Percentiles rank a stretch among this genome's conserved stretches.
These are phyloP conservation scores for Puccinia polysora DNA, from an alignment of 1,284 basidiomycete genomes.

Conservation along the genomic window DNA sequence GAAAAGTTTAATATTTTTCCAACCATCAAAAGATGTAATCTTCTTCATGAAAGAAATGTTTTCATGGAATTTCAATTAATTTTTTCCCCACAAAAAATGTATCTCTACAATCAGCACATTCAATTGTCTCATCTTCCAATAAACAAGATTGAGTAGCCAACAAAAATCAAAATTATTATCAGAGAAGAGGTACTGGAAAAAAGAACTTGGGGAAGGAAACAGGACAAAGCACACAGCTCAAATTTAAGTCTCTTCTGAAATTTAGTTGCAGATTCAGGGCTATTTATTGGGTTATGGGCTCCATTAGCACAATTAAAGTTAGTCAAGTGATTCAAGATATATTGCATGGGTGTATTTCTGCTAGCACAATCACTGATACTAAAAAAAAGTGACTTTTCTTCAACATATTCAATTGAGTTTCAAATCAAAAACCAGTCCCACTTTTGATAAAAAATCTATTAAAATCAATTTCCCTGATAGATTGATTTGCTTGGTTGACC, in stretches of 20 bases:
- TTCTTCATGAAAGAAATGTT: conserved; percentile 69
- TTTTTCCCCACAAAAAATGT: conserved; percentile 46
- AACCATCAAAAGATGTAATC: conserved; percentile 78
- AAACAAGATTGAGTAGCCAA: conserved; percentile 33
- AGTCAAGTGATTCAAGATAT: conserved; percentile 71
- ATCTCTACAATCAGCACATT: conserved; percentile 52
- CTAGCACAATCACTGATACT: conserved; percentile 35
- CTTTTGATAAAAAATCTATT: conserved; percentile 34
- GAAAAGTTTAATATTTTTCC: conserved; percentile 74
- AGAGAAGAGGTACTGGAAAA: background rate
- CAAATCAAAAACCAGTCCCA: conserved; percentile 16
- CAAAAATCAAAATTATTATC: background rate
- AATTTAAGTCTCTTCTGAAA: conserved; percentile 64
- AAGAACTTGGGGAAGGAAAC: conserved; percentile 43
- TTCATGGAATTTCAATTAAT: conserved; percentile 67
- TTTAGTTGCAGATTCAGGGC: conserved; percentile 65
- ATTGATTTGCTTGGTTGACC: background rate
- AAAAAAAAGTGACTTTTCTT: background rate
- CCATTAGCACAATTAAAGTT: conserved; percentile 61
- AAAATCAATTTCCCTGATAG: background rate
- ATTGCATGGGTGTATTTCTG: conserved; percentile 62
- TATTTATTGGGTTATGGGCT: conserved; percentile 63
- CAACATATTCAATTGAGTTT: conserved; percentile 1
- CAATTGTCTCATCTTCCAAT: conserved; percentile 56
- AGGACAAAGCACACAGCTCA: conserved; percentile 52